Conservation (phyloP, 1,284 basidiomycete species). For the Pseudozyma tsukubaensis region DNA sequence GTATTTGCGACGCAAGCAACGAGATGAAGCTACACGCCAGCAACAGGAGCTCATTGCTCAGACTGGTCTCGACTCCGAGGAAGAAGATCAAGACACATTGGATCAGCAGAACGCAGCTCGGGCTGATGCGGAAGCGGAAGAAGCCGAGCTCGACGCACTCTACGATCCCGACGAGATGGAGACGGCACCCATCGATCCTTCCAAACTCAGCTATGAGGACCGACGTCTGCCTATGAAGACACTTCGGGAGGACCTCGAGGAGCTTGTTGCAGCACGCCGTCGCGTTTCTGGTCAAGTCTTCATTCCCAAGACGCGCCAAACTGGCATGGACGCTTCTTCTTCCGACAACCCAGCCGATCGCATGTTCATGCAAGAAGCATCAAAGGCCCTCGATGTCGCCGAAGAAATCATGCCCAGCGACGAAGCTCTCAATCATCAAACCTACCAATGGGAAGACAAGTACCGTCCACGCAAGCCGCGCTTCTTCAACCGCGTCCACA, state of each 20-base stretch:
- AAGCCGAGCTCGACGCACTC: conserved; percentile 73
- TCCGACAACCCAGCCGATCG: conserved; percentile 44
- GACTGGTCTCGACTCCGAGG: conserved; percentile 66
- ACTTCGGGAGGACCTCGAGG: conserved; percentile 38
- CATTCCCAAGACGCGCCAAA: conserved; percentile 42
- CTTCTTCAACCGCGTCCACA: conserved; percentile 99
- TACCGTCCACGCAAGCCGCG: conserved; percentile 97
- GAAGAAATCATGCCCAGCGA: conserved; percentile 93
- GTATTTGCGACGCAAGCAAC: conserved; percentile 91
- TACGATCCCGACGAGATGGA: conserved; percentile 61
- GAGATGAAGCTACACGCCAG: conserved; percentile 91
- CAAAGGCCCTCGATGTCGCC: conserved; percentile 91
- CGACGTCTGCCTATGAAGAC: conserved; percentile 41
- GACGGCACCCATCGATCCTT: conserved; percentile 35
- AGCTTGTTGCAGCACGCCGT: conserved; percentile 49
- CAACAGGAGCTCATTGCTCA: conserved; percentile 82
- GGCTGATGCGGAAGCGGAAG: conserved; percentile 72
- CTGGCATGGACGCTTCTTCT: conserved; percentile 3
- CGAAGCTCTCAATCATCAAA: conserved; percentile 77
- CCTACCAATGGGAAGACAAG: conserved; percentile 98
- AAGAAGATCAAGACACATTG: conserved; percentile 8
- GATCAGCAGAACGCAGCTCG: conserved; percentile 69
- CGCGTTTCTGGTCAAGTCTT: conserved; percentile 47
- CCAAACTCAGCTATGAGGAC: conserved; percentile 53
- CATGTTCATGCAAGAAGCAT: conserved; percentile 69